Conservation (phyloP, 169 alveolate species). For the Hepatocystis sp. region DNA sequence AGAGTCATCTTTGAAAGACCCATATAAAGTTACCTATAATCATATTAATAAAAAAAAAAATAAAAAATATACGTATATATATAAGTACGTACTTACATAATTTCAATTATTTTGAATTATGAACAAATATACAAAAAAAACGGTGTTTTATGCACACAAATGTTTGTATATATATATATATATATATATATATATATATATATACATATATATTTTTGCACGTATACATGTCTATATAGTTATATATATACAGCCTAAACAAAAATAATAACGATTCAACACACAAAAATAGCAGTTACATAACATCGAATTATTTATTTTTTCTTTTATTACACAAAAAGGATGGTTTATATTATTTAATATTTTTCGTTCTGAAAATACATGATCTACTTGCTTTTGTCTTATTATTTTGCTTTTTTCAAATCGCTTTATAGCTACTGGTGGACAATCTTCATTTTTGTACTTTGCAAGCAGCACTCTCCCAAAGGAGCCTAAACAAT, state of each 20-base stretch:
- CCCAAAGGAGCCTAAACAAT: conserved; percentile 93
- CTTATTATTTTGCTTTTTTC: conserved; percentile 86
- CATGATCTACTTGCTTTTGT: conserved; percentile 95
- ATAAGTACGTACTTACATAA: too few species aligned
- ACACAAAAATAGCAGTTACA: too few species aligned
- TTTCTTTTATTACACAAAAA: conserved; percentile 92
- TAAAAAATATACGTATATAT: conserved; percentile 50
- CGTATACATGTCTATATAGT: too few species aligned
- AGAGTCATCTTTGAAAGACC: conserved; percentile 92
- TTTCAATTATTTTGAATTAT: too few species aligned
- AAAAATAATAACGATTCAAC: too few species aligned
- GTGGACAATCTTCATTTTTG: conserved; percentile 78
- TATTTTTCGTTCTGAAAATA: conserved; percentile 95
- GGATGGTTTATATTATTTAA: conserved; percentile 94
- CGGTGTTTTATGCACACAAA: too few species aligned
- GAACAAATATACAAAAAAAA: too few species aligned
- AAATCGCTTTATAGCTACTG: conserved; percentile 88
- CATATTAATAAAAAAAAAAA: background rate
- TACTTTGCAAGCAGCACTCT: conserved; percentile 93
- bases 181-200: too few species aligned
- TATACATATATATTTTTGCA: too few species aligned
- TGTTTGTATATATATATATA: too few species aligned
- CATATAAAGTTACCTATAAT: conserved; percentile 77
- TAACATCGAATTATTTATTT: conserved; percentile 79
- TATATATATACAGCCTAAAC: too few species aligned